Evolutionary conservation across 2,329 filamentous ascomycete genomes (phyloP), one percentile per base, ranked within the genome.

Genomic region (Pyricularia sp.): DNA sequence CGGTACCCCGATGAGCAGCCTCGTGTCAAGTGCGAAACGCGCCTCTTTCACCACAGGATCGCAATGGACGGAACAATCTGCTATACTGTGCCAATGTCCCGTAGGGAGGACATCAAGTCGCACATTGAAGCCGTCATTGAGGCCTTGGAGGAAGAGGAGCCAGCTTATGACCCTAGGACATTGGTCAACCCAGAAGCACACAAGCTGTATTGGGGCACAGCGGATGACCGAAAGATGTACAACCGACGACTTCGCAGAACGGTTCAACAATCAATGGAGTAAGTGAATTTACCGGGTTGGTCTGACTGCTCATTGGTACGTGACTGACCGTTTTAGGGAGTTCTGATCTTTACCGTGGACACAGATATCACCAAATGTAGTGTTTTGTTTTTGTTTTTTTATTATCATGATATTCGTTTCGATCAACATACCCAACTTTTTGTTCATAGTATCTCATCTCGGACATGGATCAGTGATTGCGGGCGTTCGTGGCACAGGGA

Each of bases 1-100:
- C 86, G 88, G 6, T 98, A 97, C 75, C 95, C 95, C 0, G 88
- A 92, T 59, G 92, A 96, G 73, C 92, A 97, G 74, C 95, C 94
- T 28, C 89, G 94, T 42, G 90, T 94, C 69, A 89, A 85, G 71
- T 89, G 97, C 72, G 87, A 93, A 74, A 94, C 92, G 0, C 85
- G 87, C 4, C 85, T 98, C 23, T 97, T 94, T 78, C 95, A 98
- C 75, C 92, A 97, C 73, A 89, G 92, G 17, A 91, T 99, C 65
- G 91, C 93, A 4, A 82, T 86, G 17, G 90, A 92, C 70, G 93
- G 94, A 1, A 90, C 92, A 0, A 85, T 94, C 0, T 97, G 94
- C 79, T 98, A 98, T 78, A 89, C 88, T 68, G 88, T 89, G 0
- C 85, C 85, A 25, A 76, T 80, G 0, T 78, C 76, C 69, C 87